A percentile compares a stretch with the other conserved stretches of the same genome.
These are phyloP conservation scores for Penicillium alfredii DNA, from an alignment of 495 filamentous ascomycete species.

Conservation along the genomic window DNA sequence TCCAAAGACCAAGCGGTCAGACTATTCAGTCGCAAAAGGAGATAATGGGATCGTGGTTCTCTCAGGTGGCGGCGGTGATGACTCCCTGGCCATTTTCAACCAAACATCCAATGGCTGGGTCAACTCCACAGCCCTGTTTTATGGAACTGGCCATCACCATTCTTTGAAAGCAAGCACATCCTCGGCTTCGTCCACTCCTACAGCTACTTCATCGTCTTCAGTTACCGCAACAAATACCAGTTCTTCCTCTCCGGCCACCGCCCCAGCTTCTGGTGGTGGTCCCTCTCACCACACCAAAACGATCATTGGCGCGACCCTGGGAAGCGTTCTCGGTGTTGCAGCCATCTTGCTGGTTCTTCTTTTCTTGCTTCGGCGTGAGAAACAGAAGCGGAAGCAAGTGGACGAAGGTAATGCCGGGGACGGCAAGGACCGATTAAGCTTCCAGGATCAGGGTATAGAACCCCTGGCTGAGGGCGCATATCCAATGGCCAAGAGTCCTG, in stretches of 20 bases:
- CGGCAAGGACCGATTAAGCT: slow-evolving; percentile 57
- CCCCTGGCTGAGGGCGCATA: slow-evolving; percentile 40
- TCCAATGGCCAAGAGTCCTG: slow-evolving; percentile 38
- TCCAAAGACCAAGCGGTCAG: slow-evolving; percentile 53
- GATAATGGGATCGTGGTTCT: slow-evolving; percentile 62
- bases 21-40: slow-evolving; percentile 58
- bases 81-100: slow-evolving; percentile 70
- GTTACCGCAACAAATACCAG: slow-evolving; percentile 25
- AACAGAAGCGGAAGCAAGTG: slow-evolving; percentile 47
- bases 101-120: slow-evolving; percentile 73
- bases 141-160: slow-evolving; percentile 36
- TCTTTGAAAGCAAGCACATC: slow-evolving; percentile 30
- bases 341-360: slow-evolving; percentile 63
- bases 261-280: slow-evolving; percentile 24
- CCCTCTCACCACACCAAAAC: slow-evolving; percentile 39
- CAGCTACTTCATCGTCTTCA: slow-evolving; percentile 34
- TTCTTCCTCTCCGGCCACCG: slow-evolving; percentile 29
- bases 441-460: slow-evolving; percentile 56
- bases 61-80: slow-evolving; percentile 60
- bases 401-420: slow-evolving; percentile 47
- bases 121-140: slow-evolving; percentile 64
- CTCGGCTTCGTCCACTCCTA: slow-evolving; percentile 29
- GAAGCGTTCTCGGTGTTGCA: slow-evolving; percentile 66
- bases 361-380: slow-evolving; percentile 59
- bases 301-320: slow-evolving; percentile 75